Base-by-base conservation (phyloP, 2,329 filamentous ascomycete species). In the Beauveria asiatica region DNA sequence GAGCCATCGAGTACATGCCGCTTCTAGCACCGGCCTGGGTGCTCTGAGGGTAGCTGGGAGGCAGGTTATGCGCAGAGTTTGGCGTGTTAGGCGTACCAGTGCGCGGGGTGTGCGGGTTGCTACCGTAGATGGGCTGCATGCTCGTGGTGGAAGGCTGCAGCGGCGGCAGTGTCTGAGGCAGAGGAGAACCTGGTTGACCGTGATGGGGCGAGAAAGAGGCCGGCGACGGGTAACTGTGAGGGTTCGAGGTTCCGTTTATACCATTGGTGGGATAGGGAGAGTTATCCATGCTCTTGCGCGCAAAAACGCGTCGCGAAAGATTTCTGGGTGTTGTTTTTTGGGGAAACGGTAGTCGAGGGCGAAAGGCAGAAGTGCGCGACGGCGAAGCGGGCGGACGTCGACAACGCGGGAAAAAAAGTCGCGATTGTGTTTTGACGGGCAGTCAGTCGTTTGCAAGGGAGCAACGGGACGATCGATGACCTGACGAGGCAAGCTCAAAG, bases 71-170 rank as follows among this genome's bases (percentile, higher is more conserved):
- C 57, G 75, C 73, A 42, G 82, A 81, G 60, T 79, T 81, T 42
- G 83, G 83, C 30, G 83, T 84, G 69, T 83, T 84, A 42, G 84
- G 83, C 17, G 83, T 85, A n/a, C 81, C 80, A 23, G 83, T 85
- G 68, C 83, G 79, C 65, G 84, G 83, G 50, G 83, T 85, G 67
- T 86, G 83, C 66, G 80, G 80, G 70, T 84, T 80, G 68, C 73
- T 83, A 61, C 80, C 80, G 74, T 86, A 86, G 61, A 75, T 66
- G 58, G 72, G 71, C 65, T 75, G 74, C 74, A 75, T 75, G 62
- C 71, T 70, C 44, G 75, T 70, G 57, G 73, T 71, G 64, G 77
- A 78, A 64, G 77, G 73, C 65, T 80, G 78, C 64, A 85, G 72
- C 65, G 82, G 81, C 49, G 82, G 82, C 64, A 84, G 75, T 52